Percentiles rank a stretch among this genome's conserved stretches.
Conservation (phyloP, 768 basidiomycete species). For the Lentinus tigrinus region DNA sequence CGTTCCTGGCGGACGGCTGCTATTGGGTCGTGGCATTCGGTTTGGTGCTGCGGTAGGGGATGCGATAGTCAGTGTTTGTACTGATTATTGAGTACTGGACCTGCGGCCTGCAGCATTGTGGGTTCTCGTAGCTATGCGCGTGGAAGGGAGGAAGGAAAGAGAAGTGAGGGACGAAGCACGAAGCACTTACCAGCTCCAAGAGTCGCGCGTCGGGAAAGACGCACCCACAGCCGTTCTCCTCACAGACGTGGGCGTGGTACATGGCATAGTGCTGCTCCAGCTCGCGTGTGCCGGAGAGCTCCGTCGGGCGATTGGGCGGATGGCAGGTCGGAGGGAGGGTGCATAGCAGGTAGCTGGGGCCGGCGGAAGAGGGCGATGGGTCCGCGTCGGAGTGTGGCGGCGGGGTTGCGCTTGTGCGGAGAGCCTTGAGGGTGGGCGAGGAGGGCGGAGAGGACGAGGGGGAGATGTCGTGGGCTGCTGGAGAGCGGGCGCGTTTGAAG, state of each 20-base stretch:
- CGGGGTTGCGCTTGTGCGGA: slow-evolving; percentile 18
- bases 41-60: slow-evolving; percentile 57
- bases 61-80: background rate
- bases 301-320: slow-evolving; percentile 51
- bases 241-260: slow-evolving; percentile 84
- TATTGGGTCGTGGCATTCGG: slow-evolving; percentile 86
- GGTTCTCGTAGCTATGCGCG: background rate
- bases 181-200: slow-evolving; percentile 68
- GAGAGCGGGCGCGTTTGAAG: slow-evolving; percentile 9
- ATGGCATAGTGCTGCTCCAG: slow-evolving; percentile 82
- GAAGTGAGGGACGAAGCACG: background rate
- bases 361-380: slow-evolving; percentile 14
- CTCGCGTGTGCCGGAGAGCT: slow-evolving; percentile 63
- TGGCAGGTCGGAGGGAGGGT: slow-evolving; percentile 84
- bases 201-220: slow-evolving; percentile 85
- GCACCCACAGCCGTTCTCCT: slow-evolving; percentile 62
- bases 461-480: background rate
- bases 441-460: slow-evolving; percentile 14
- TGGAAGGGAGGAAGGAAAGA: background rate
- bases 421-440: slow-evolving; percentile 19
- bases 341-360: slow-evolving; percentile 54
- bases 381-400: slow-evolving; percentile 1
- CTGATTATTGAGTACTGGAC: background rate
- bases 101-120: background rate
- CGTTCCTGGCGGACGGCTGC: slow-evolving; percentile 73